Conservation (phyloP, 768 basidiomycete genomes). For the Xerocomus brunneocitrinus region DNA sequence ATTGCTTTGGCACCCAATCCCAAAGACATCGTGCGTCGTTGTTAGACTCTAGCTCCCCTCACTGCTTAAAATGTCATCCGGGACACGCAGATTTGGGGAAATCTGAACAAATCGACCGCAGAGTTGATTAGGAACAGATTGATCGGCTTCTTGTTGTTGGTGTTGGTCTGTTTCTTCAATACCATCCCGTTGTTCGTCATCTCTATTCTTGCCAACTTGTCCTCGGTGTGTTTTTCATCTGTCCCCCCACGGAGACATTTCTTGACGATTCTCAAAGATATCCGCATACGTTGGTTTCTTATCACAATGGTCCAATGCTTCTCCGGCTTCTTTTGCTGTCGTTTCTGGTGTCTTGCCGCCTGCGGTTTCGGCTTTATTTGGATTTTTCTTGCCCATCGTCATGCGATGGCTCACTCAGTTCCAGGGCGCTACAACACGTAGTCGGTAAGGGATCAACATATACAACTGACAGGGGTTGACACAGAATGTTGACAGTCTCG, state of each 20-base stretch:
- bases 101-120: slow-evolving; percentile 69
- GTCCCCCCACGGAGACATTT: background rate
- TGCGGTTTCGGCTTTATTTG: slow-evolving; percentile 80
- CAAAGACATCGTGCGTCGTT: slow-evolving; percentile 68
- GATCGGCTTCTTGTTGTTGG: slow-evolving; percentile 76
- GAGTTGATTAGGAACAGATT: slow-evolving; percentile 63
- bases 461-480: background rate
- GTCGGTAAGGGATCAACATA: slow-evolving; percentile 18
- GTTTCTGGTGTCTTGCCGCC: slow-evolving; percentile 93
- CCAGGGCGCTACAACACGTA: slow-evolving; percentile 47
- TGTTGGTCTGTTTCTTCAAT: slow-evolving; percentile 87
- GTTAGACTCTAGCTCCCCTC: background rate
- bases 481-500: slow-evolving; percentile 46
- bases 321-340: slow-evolving; percentile 68
- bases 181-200: slow-evolving; percentile 89
- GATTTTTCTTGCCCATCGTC: slow-evolving; percentile 85
- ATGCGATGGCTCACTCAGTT: slow-evolving; percentile 81
- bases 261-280: slow-evolving; percentile 14
- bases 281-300: slow-evolving; percentile 72
- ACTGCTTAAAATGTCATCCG: background rate
- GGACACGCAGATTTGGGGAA: slow-evolving; percentile 72
- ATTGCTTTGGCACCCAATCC: slow-evolving; percentile 82
- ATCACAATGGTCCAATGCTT: slow-evolving; percentile 59
- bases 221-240: slow-evolving; percentile 48
- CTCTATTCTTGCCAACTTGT: slow-evolving; percentile 87